phyloP scores from a whole-genome alignment of 345 rosid genomes.

The Cochlearia excelsa region DNA sequence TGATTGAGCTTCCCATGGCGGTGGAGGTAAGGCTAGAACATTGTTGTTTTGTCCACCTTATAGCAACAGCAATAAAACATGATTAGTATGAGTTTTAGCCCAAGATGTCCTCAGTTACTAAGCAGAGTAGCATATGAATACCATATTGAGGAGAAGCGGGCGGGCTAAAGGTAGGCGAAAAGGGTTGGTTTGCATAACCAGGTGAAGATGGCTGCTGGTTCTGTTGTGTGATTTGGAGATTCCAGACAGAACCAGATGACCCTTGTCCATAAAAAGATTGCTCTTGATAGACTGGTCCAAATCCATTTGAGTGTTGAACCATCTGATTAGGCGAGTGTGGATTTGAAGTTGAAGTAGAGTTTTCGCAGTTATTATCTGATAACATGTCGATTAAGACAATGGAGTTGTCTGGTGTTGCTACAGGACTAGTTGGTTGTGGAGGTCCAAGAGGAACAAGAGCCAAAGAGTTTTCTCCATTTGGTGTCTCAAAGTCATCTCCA shows the following conservation, averaged over 20 bases:
- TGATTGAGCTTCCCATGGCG: conserved; percentile 95
- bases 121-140: not conserved
- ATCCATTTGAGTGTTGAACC: conserved; percentile 41
- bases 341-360: conserved; percentile 33
- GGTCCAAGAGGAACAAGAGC: conserved; percentile 87
- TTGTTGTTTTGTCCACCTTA: conserved; percentile 39
- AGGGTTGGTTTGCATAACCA: conserved; percentile 52
- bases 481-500: conserved; percentile 46
- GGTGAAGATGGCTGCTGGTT: conserved; percentile 68
- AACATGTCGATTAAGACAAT: conserved; percentile 82
- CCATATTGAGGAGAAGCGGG: conserved; percentile 32
- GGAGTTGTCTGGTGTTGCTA: conserved; percentile 68
- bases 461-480: conserved; percentile 26
- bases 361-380: conserved; percentile 50
- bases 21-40: conserved; percentile 64
- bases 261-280: conserved; percentile 52
- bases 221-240: conserved; percentile 59
- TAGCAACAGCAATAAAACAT: not conserved
- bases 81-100: not conserved
- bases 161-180: conserved; percentile 34
- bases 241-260: conserved; percentile 59
- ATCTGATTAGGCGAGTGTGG: conserved; percentile 16
- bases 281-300: conserved; percentile 49
- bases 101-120: not conserved
- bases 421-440: conserved; percentile 51